These are phyloP conservation scores for Rubroshorea leprosula DNA, from an alignment of 345 rosid species.

Conservation along the genomic window DNA sequence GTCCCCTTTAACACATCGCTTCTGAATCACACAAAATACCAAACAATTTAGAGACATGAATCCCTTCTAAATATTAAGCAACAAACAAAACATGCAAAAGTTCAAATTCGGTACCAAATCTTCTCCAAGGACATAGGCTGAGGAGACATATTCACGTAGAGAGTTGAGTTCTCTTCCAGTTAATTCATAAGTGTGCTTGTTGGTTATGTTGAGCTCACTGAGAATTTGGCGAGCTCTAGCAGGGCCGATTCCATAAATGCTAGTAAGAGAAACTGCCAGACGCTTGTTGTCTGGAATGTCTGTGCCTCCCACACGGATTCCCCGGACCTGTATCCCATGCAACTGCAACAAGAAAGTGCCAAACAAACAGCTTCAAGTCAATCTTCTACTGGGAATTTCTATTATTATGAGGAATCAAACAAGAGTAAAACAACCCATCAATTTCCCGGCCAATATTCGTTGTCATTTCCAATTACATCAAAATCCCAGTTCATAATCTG, in stretches of 20 bases:
- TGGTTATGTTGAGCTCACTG: constrained; percentile 40
- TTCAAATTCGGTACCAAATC: constrained; percentile 67
- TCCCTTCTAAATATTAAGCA: background rate
- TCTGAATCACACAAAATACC: constrained; percentile 20
- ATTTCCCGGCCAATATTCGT: no score
- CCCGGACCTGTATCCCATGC: constrained; percentile 30
- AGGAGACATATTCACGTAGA: constrained; percentile 43
- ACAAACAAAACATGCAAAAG: background rate
- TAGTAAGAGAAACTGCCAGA: constrained; percentile 42
- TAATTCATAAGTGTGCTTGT: constrained; percentile 49
- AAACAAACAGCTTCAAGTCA: background rate
- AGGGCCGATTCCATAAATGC: constrained; percentile 55
- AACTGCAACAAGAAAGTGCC: constrained; percentile 23
- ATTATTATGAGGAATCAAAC: background rate
- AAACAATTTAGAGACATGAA: background rate
- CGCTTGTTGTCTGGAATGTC: constrained; percentile 49
- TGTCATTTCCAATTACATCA: background rate
- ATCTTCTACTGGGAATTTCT: background rate
- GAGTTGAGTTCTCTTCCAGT: constrained; percentile 43
- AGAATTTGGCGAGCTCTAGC: constrained; percentile 46
- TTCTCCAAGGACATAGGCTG: constrained; percentile 42
- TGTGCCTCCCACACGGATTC: constrained; percentile 54
- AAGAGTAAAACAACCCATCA: background rate
- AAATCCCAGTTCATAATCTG: background rate
- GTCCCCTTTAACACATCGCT: constrained; percentile 28